Percentiles rank a stretch among this genome's conserved stretches.
Conservation (phyloP, 805 yeast genomes). For the Saturnispora silvae region DNA sequence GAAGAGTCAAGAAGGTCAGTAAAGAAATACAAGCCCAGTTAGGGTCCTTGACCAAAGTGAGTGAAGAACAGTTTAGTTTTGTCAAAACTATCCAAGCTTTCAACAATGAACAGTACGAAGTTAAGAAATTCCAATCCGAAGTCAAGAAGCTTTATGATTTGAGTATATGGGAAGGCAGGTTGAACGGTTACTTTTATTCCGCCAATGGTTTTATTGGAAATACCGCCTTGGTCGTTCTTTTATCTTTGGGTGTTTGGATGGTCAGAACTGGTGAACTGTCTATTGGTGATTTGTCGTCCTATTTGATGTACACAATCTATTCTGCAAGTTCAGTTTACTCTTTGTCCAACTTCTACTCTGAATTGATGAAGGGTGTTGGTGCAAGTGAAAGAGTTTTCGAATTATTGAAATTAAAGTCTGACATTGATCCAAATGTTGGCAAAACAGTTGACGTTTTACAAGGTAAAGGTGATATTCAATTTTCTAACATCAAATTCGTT, state of each 20-base stretch:
- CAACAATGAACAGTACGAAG: conserved; percentile 73
- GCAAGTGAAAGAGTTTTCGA: conserved; percentile 91
- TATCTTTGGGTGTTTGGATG: conserved; percentile 74
- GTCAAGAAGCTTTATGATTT: conserved; percentile 54
- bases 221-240: conserved; percentile 60
- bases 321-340: conserved; percentile 92
- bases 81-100: conserved; percentile 83
- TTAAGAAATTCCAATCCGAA: conserved; percentile 61
- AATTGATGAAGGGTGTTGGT: conserved; percentile 94
- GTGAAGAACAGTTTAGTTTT: conserved; percentile 84
- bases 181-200: conserved; percentile 68
- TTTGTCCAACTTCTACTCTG: conserved; percentile 81
- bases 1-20: conserved; percentile 62
- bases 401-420: conserved; percentile 66
- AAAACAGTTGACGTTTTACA: conserved; percentile 18
- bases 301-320: conserved; percentile 91
- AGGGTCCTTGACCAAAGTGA: conserved; percentile 78
- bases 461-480: conserved; percentile 46
- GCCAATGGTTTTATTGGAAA: conserved; percentile 81
- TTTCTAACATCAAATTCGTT: conserved; percentile 53
- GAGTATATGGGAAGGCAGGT: conserved; percentile 70
- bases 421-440: conserved; percentile 61
- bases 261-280: conserved; percentile 67
- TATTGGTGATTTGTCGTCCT: conserved; percentile 82
- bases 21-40: conserved; percentile 71